phyloP scores from a whole-genome alignment of 2,329 filamentous ascomycete species.

The Ceratocystis papillata region DNA sequence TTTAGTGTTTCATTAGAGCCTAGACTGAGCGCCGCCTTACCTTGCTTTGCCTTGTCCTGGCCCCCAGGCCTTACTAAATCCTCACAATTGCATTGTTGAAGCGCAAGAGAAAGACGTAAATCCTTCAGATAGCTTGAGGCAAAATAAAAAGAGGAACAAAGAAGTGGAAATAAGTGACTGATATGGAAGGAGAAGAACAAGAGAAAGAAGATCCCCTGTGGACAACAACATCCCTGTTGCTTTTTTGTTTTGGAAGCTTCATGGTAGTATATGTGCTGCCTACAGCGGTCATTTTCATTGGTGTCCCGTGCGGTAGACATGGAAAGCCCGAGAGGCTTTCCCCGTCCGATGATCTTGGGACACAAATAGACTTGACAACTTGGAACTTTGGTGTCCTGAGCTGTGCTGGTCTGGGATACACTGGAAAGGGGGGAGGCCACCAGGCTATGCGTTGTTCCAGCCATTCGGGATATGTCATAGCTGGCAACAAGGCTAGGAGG shows the following conservation, averaged over 20 bases:
- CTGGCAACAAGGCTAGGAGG: neutral
- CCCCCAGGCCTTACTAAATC: neutral
- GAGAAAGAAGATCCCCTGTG: neutral
- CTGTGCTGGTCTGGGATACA: neutral
- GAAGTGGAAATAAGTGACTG: neutral
- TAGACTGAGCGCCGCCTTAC: neutral
- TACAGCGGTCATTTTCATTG: neutral
- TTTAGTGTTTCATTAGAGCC: slow-evolving; percentile 7
- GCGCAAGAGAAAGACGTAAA: neutral
- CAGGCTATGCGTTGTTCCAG: neutral
- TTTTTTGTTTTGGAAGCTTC: neutral
- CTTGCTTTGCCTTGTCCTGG: neutral
- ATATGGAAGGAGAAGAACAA: too few species aligned
- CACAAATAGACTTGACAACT: neutral
- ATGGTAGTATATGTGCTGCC: neutral
- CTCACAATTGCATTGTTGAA: slow-evolving; percentile 2
- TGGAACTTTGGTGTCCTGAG: neutral
- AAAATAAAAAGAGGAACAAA: neutral
- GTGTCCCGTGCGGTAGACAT: neutral
- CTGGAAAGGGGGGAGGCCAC: neutral
- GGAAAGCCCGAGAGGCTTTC: neutral
- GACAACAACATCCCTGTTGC: neutral
- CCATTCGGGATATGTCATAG: neutral
- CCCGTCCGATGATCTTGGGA: neutral
- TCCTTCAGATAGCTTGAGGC: neutral